Conservation (phyloP, 345 rosid genomes). For the Salix udensis region DNA sequence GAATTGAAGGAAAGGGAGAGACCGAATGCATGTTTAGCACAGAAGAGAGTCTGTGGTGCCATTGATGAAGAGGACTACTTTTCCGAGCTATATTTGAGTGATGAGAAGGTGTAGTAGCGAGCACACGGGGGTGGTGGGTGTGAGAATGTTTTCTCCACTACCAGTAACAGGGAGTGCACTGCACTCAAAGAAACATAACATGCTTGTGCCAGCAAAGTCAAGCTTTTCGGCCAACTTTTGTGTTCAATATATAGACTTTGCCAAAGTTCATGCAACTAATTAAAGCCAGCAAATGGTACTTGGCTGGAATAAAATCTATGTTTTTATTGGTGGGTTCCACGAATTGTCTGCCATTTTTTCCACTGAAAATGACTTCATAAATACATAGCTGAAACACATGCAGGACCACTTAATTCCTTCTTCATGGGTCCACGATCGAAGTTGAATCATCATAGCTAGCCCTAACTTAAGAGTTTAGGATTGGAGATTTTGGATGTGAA, state of each 20-base stretch:
- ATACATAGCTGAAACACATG: constrained; percentile 16
- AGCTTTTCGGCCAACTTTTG: constrained; percentile 70
- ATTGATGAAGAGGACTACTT: neutral
- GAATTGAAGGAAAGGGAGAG: neutral
- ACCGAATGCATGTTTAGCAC: neutral
- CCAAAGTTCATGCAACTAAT: constrained; percentile 37
- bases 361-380: too few relatives aligned
- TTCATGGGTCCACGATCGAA: constrained; percentile 31
- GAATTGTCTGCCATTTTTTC: constrained; percentile 26
- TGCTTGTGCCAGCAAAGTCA: constrained; percentile 71
- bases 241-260: constrained; percentile 21
- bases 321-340: constrained; percentile 31
- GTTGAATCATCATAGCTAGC: constrained; percentile 30
- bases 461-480: constrained; percentile 19
- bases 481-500: constrained; percentile 11
- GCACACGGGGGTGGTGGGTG: constrained; percentile 8
- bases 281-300: neutral
- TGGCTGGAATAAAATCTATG: constrained; percentile 8
- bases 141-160: constrained; percentile 30
- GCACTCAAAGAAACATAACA: constrained; percentile 80
- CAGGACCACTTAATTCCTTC: constrained; percentile 11
- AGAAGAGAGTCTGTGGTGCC: neutral
- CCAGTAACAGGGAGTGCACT: constrained; percentile 56
- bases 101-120: neutral
- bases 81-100: neutral